A percentile compares a stretch with the other conserved stretches of the same genome.
Evolutionary conservation across 202 grass and related monocot genomes (phyloP).

Genomic region (Carex sylvatica): DNA sequence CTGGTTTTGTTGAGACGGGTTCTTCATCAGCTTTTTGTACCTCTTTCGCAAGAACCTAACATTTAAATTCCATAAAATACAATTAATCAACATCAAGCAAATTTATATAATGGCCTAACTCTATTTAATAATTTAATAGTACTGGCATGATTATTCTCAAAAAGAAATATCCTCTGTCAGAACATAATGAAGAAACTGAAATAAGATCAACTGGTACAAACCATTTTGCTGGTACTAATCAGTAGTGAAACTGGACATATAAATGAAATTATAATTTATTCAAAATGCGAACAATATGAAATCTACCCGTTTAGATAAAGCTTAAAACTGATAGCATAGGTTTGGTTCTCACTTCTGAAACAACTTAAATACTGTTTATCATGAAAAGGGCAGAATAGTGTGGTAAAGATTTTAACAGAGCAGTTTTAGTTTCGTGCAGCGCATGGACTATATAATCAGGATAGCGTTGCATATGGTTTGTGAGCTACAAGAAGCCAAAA

Average conservation of each 20-base stretch:
- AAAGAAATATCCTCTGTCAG: neutral
- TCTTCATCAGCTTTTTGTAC: constrained; percentile 34
- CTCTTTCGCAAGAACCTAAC: constrained; percentile 66
- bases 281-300: neutral
- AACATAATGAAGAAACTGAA: neutral
- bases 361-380: neutral
- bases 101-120: neutral
- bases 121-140: neutral
- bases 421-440: too few relatives aligned
- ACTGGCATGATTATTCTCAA: neutral
- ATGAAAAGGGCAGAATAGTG: neutral
- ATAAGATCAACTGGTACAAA: neutral
- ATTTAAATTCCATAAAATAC: constrained; percentile 13
- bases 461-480: too few relatives aligned
- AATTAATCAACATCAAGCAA: neutral
- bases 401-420: too few relatives aligned
- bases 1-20: constrained; percentile 19
- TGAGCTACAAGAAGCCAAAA: too few relatives aligned
- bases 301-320: neutral
- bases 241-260: neutral
- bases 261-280: constrained; percentile 1
- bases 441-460: too few relatives aligned
- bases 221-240: neutral
- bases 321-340: neutral
- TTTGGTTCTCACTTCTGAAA: neutral